Evolutionary conservation across 139 green algal species (phyloP), one percentile per base, ranked within the genome.

Genomic region (Micractinium conductrix): DNA sequence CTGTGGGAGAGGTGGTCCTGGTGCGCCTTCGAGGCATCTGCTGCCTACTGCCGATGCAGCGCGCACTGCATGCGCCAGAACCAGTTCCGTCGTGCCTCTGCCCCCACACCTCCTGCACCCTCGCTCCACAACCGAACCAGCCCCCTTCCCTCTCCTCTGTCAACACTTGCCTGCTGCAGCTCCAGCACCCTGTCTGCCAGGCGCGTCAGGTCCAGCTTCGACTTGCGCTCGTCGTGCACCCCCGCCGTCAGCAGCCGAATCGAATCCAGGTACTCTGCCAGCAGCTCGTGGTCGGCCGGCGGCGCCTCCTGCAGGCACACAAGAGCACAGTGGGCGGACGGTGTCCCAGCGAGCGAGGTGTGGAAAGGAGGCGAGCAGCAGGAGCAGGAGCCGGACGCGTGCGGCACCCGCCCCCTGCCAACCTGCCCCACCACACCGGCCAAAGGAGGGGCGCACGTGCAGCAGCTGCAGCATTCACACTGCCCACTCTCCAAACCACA

Each of bases 231-330:
- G 28, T 78, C 73, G n/a, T 81, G 72, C 35, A 80, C 78, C 3
- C 76, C 82, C 9, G n/a, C 45, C 7, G 82, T 86, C 16, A 90
- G 75, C 30, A 84, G 71, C 26, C 74, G 48, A 45, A 90, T 90
- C 45, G 87, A 53, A n/a, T 90, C 83, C 12, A 90, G 63, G 53
- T 86, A 90, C 60, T 79, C 68, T 19, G 83, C 83, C 35, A 90
- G 42, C 40, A 90, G 53, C 72, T 74, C 76, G 35, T 84, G 72
- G 85, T 86, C 87, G 58, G 78, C 72, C 30, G 28, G 53, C 24
- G 17, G n/a, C 8, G 53, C 63, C 17, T 76, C 79, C 79, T 84
- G 63, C 40, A 55, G 38, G 28, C 1, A 30, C 45, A 71, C 33
- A 40, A 38, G 48, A 58, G 48, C 48, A 16, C 48, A 58, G 48